These are phyloP conservation scores for Globisporangium orthogonon DNA, from an alignment of 352 stramenopile genomes.

Conservation along the genomic window DNA sequence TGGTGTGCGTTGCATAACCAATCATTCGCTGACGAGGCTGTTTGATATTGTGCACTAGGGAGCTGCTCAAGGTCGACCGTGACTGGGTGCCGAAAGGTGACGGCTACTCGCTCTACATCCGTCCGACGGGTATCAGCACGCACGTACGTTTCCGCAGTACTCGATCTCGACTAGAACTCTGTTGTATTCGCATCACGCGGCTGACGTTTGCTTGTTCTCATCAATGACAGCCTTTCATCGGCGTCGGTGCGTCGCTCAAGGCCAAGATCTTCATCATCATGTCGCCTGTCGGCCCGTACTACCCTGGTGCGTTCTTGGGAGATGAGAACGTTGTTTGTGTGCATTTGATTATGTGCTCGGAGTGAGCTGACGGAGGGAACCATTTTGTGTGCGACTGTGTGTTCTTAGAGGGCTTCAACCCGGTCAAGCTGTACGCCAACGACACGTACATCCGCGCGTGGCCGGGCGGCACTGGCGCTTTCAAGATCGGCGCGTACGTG, in stretches of 20 bases:
- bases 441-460: constrained; percentile 93
- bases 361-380: neutral
- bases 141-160: constrained; percentile 23
- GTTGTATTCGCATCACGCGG: neutral
- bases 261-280: constrained; percentile 95
- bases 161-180: neutral
- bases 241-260: constrained; percentile 80
- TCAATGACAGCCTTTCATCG: constrained; percentile 73
- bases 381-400: neutral
- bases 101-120: constrained; percentile 95
- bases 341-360: neutral
- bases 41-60: constrained; percentile 8
- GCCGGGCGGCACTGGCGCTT: constrained; percentile 92
- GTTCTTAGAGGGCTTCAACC: constrained; percentile 79
- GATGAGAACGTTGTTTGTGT: neutral
- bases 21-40: neutral
- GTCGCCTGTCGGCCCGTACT: constrained; percentile 97
- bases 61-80: constrained; percentile 77
- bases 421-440: constrained; percentile 89
- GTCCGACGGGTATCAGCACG: constrained; percentile 92
- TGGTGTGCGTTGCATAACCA: neutral
- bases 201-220: neutral
- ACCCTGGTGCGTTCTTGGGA: constrained; percentile 45
- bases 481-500: constrained; percentile 88
- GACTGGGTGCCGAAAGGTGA: constrained; percentile 94